A percentile compares a stretch with the other conserved stretches of the same genome.
These are phyloP conservation scores for Saccharomycopsis javanensis DNA, from an alignment of 805 yeast species.

Conservation along the genomic window DNA sequence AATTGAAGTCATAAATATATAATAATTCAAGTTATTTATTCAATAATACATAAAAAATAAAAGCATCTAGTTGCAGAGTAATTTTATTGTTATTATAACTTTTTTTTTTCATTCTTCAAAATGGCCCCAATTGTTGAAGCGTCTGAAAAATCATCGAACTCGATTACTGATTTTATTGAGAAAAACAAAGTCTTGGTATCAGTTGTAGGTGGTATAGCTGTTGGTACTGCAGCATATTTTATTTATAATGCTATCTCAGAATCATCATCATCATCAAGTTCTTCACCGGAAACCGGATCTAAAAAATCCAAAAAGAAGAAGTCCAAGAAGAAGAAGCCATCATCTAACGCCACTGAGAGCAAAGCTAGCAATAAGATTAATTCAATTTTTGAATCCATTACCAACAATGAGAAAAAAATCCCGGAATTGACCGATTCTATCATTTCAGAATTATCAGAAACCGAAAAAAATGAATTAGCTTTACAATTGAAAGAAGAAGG, in stretches of 20 bases:
- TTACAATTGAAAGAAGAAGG: constrained; percentile 82
- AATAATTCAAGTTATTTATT: not conserved
- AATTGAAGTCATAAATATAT: not conserved
- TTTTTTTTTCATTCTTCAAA: not conserved
- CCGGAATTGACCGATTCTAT: constrained; percentile 45
- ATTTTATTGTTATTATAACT: too few relatives aligned
- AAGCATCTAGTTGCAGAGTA: too few relatives aligned
- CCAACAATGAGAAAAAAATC: constrained; percentile 46
- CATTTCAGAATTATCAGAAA: constrained; percentile 36
- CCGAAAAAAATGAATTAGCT: constrained; percentile 56
- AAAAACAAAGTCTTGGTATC: constrained; percentile 55
- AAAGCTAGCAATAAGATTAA: constrained; percentile 40
- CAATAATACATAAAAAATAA: not conserved
- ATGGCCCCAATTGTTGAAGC: constrained; percentile 19
- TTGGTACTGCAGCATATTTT: constrained; percentile 52
- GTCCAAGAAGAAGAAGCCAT: constrained; percentile 35
- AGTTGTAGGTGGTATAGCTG: constrained; percentile 53
- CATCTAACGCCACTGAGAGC: constrained; percentile 17
- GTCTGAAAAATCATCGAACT: constrained; percentile 6
- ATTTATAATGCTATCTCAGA: constrained; percentile 23
- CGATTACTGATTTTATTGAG: constrained; percentile 29
- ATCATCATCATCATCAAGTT: constrained; percentile 17
- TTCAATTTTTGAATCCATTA: constrained; percentile 40
- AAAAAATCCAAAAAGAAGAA: constrained; percentile 31
- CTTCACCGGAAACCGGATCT: constrained; percentile 22